Percentiles rank a stretch among this genome's conserved stretches.
These are phyloP conservation scores for Lagenidium sp. DNA, from an alignment of 352 stramenopile species.

Conservation along the genomic window DNA sequence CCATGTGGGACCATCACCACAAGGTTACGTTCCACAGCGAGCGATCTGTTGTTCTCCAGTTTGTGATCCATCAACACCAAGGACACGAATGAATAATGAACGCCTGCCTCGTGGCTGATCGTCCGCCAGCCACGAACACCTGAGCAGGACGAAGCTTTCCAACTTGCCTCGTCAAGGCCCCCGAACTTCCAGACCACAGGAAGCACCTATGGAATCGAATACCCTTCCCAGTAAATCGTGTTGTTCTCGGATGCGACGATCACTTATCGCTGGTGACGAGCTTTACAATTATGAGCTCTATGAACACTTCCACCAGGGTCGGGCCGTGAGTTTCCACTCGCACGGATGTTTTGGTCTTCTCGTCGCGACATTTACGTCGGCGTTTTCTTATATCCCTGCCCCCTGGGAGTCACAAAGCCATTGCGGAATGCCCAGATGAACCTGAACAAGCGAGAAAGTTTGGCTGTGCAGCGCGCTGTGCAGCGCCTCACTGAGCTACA, in stretches of 20 bases:
- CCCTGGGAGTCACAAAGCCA: constrained; percentile 35
- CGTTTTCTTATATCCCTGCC: constrained; percentile 50
- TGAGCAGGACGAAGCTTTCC: no score
- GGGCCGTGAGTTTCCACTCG: constrained; percentile 41
- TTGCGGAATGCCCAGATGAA: constrained; percentile 49
- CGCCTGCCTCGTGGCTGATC: no score
- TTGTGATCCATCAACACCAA: no score
- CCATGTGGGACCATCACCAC: no score
- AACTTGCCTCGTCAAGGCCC: no score
- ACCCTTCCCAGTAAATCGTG: constrained; percentile 8
- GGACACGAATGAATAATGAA: no score
- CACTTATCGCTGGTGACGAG: constrained; percentile 36
- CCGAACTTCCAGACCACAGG: neutral
- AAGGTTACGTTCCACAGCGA: no score
- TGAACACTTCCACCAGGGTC: constrained; percentile 51
- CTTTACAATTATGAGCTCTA: constrained; percentile 73
- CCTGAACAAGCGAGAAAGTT: constrained; percentile 25
- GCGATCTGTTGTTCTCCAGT: no score
- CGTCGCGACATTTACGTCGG: constrained; percentile 57
- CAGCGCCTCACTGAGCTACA: constrained; percentile 84
- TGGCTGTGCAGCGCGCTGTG: constrained; percentile 45
- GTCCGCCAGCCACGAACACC: no score
- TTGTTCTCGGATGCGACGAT: constrained; percentile 8
- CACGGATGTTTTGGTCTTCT: constrained; percentile 54
- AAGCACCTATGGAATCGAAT: no score